phyloP scores from a whole-genome alignment of 176 grass and related monocot genomes.

The Dendrocalamus sinicus region DNA sequence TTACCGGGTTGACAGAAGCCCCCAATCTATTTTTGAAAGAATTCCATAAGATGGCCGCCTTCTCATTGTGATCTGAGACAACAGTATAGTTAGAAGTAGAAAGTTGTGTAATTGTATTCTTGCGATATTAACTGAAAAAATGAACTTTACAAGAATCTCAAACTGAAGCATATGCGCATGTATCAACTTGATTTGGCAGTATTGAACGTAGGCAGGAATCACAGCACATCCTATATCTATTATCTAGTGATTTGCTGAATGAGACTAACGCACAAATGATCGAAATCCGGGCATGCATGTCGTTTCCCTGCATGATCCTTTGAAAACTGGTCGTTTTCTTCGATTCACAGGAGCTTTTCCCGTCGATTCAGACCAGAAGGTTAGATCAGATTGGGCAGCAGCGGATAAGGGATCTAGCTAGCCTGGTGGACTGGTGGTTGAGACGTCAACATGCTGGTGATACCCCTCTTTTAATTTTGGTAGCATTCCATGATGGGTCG shows the following conservation, averaged over 20 bases:
- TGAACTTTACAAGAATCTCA: neutral
- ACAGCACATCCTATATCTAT: too few relatives aligned
- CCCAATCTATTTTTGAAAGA: too few relatives aligned
- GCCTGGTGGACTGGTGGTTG: conserved; percentile 1
- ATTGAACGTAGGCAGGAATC: neutral
- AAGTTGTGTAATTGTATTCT: too few relatives aligned
- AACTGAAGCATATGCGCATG: neutral
- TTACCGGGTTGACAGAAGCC: too few relatives aligned
- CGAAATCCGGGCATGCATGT: neutral
- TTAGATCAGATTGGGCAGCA: neutral
- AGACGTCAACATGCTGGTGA: neutral
- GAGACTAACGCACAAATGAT: neutral
- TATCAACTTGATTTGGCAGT: neutral
- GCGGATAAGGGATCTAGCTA: neutral
- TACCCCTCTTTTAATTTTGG: neutral
- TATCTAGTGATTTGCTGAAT: neutral
- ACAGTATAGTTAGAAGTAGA: too few relatives aligned
- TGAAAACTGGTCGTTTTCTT: neutral
- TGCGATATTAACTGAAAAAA: neutral
- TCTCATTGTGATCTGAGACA: too few relatives aligned
- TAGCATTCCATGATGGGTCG: neutral
- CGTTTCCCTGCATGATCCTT: too few relatives aligned
- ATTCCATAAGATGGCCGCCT: too few relatives aligned
- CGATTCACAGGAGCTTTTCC: neutral
- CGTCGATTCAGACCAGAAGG: neutral